These are phyloP conservation scores for Lepraria neglecta DNA, from an alignment of 495 filamentous ascomycete genomes.

Conservation along the genomic window DNA sequence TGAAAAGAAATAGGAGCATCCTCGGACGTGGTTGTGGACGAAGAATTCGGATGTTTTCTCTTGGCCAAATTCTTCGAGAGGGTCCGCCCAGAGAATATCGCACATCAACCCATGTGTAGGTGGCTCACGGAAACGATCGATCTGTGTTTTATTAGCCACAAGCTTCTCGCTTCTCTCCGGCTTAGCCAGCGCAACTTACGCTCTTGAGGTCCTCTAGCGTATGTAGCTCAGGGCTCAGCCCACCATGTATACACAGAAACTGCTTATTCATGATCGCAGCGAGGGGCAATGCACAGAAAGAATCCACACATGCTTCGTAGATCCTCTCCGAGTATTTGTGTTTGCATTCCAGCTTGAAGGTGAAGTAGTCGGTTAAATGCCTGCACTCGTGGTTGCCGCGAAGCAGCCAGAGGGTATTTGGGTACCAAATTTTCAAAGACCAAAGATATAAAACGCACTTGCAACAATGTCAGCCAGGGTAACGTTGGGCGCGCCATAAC, in stretches of 20 bases:
- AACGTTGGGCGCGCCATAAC: neutral
- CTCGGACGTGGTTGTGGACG: constrained; percentile 95
- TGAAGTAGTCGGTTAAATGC: constrained; percentile 99
- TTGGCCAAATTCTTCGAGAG: constrained; percentile 97
- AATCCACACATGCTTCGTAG: constrained; percentile 97
- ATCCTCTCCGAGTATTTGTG: constrained; percentile 96
- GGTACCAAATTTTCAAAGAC: constrained; percentile 99
- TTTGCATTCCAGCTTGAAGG: constrained; percentile 98
- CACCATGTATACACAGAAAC: constrained; percentile 96
- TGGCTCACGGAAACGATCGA: constrained; percentile 95
- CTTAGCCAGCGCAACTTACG: constrained; percentile 45
- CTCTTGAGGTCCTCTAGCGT: constrained; percentile 88
- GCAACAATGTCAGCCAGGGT: constrained; percentile 19
- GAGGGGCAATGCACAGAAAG: constrained; percentile 89
- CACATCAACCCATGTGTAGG: constrained; percentile 98
- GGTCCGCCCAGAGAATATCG: constrained; percentile 97
- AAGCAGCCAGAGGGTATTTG: constrained; percentile 92
- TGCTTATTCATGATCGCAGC: constrained; percentile 99
- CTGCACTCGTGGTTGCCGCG: constrained; percentile 98
- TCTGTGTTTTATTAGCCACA: constrained; percentile 45
- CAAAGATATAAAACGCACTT: constrained; percentile 94
- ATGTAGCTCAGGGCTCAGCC: constrained; percentile 90
- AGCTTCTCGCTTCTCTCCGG: neutral
- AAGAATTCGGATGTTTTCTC: constrained; percentile 97
- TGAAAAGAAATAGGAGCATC: constrained; percentile 98